A percentile compares a stretch with the other conserved stretches of the same genome.
These are phyloP conservation scores for Juncus effusus DNA, from an alignment of 176 grass and related monocot genomes.

Conservation along the genomic window DNA sequence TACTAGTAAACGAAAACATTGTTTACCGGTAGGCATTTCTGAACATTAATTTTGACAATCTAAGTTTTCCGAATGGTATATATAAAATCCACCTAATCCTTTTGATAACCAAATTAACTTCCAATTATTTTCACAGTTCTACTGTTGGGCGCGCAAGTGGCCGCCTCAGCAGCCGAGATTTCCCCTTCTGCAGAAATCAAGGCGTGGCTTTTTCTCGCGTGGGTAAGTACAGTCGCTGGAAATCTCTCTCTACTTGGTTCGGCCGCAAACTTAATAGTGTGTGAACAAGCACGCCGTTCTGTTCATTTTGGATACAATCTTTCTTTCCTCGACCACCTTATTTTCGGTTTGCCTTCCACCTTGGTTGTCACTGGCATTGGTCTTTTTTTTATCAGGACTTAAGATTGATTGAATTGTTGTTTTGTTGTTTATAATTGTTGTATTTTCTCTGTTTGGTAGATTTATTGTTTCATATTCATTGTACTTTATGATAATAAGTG, in stretches of 20 bases:
- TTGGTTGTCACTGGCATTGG: constrained; percentile 57
- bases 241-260: constrained; percentile 89
- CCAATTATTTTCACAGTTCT: constrained; percentile 39
- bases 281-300: constrained; percentile 75
- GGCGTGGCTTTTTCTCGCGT: constrained; percentile 83
- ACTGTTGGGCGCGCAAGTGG: constrained; percentile 62
- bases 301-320: constrained; percentile 68
- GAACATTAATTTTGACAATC: too few relatives aligned
- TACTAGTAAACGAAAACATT: too few relatives aligned
- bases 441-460: too few relatives aligned
- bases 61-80: background rate
- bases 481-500: too few relatives aligned
- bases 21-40: too few relatives aligned
- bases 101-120: constrained; percentile 10
- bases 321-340: constrained; percentile 70
- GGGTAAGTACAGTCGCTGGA: constrained; percentile 94
- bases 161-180: constrained; percentile 60
- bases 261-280: constrained; percentile 85
- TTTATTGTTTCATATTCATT: too few relatives aligned
- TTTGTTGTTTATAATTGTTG: too few relatives aligned
- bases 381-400: constrained; percentile 56
- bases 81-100: background rate
- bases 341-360: constrained; percentile 68
- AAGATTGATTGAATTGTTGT: constrained; percentile 16
- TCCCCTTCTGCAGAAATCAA: constrained; percentile 42